These are phyloP conservation scores for Pyricularia grisea DNA, from an alignment of 2,329 filamentous ascomycete species.

Conservation along the genomic window DNA sequence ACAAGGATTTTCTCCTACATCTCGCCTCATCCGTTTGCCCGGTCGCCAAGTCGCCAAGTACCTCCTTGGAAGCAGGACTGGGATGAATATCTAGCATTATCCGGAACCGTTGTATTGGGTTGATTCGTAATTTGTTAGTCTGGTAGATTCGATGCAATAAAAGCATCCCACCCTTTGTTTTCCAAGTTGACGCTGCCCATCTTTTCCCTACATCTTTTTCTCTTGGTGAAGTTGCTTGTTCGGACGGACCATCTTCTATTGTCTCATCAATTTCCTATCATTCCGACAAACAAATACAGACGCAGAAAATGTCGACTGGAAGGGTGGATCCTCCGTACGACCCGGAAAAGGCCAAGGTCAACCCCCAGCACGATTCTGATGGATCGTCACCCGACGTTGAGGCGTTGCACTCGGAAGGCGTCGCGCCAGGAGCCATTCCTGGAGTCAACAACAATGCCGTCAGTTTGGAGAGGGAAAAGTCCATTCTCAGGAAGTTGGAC, in stretches of 20 bases:
- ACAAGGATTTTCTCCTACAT: no score
- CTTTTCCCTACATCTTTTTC: background rate
- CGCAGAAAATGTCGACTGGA: background rate
- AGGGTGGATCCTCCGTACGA: background rate
- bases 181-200: background rate
- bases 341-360: background rate
- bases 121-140: background rate
- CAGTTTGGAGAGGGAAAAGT: constrained; percentile 1
- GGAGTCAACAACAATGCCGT: background rate
- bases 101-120: background rate
- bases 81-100: background rate
- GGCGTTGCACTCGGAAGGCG: background rate
- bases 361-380: constrained; percentile 1
- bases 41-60: background rate
- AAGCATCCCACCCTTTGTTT: background rate
- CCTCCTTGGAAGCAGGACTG: background rate
- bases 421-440: background rate
- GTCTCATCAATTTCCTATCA: background rate
- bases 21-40: background rate
- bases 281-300: background rate
- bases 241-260: background rate
- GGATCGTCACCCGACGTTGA: background rate
- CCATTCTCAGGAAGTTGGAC: constrained; percentile 3
- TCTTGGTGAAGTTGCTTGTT: background rate
- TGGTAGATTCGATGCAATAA: background rate